Evolutionary conservation across 169 alveolate genomes (phyloP).

Genomic region (Eimeria brunetti): DNA sequence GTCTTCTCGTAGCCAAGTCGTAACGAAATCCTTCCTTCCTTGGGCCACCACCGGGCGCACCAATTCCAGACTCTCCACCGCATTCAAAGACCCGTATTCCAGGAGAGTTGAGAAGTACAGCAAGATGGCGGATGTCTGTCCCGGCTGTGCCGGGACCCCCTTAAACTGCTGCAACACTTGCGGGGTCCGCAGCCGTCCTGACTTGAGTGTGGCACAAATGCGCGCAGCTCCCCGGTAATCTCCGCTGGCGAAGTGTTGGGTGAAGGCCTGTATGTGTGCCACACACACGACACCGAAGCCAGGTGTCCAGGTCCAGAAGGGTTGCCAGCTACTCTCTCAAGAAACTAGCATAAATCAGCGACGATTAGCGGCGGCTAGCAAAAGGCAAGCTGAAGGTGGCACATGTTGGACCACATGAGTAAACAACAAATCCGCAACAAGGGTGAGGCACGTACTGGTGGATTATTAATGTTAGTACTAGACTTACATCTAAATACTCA

Average conservation of each 20-base stretch:
- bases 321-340: neutral
- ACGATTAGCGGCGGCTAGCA: neutral
- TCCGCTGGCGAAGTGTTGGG: slow-evolving; percentile 82
- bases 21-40: slow-evolving; percentile 90
- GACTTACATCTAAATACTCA: neutral
- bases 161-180: slow-evolving; percentile 97
- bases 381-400: neutral
- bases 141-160: slow-evolving; percentile 91
- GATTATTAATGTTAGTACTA: neutral
- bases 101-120: slow-evolving; percentile 98
- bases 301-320: neutral
- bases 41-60: slow-evolving; percentile 98
- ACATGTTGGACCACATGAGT: neutral
- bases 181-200: slow-evolving; percentile 95
- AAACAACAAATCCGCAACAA: neutral
- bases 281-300: neutral
- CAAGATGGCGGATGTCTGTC: slow-evolving; percentile 96
- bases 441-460: neutral
- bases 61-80: slow-evolving; percentile 97
- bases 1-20: slow-evolving; percentile 97
- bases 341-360: neutral
- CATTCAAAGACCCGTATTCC: slow-evolving; percentile 96
- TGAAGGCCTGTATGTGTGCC: slow-evolving; percentile 82
- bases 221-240: slow-evolving; percentile 96
- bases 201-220: slow-evolving; percentile 96